A percentile compares a stretch with the other conserved stretches of the same genome.
Conservation (phyloP, 1,284 basidiomycete species). For the Macrocystidia cucumis region DNA sequence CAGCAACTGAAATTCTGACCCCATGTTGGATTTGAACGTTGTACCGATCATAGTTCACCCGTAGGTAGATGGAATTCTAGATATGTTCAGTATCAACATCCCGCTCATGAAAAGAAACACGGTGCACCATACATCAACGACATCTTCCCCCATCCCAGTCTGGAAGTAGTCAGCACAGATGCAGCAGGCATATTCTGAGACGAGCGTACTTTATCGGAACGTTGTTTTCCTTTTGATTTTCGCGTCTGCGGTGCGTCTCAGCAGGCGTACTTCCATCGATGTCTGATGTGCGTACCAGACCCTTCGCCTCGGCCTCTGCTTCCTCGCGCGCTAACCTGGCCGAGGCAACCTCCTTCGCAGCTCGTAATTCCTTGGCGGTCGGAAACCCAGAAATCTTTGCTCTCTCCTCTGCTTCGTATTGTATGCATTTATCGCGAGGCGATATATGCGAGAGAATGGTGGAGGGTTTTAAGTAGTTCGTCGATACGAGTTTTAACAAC, state of each 20-base stretch:
- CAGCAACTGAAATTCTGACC: constrained; percentile 22
- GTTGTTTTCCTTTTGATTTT: constrained; percentile 37
- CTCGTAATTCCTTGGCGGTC: constrained; percentile 64
- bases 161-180: constrained; percentile 4
- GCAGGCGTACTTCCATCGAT: constrained; percentile 2
- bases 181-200: constrained; percentile 3
- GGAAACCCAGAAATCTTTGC: constrained; percentile 65
- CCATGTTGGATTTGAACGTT: constrained; percentile 85
- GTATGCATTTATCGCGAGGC: constrained; percentile 66
- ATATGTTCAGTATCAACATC: no score
- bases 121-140: constrained; percentile 52
- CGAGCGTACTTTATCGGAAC: constrained; percentile 47
- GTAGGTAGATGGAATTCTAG: constrained; percentile 70
- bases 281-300: constrained; percentile 45
- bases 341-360: constrained; percentile 58
- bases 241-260: constrained; percentile 42
- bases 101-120: constrained; percentile 4
- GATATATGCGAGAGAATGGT: constrained; percentile 67
- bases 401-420: constrained; percentile 70
- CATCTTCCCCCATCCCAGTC: constrained; percentile 47
- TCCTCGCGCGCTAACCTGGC: constrained; percentile 61
- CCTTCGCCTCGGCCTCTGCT: constrained; percentile 62
- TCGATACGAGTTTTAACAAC: constrained; percentile 58
- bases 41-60: constrained; percentile 86
- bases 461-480: constrained; percentile 64